Percentiles rank a stretch among this genome's conserved stretches.
Evolutionary conservation across 208 protist species (phyloP).

Genomic region (Acanthamoeba royreba): DNA sequence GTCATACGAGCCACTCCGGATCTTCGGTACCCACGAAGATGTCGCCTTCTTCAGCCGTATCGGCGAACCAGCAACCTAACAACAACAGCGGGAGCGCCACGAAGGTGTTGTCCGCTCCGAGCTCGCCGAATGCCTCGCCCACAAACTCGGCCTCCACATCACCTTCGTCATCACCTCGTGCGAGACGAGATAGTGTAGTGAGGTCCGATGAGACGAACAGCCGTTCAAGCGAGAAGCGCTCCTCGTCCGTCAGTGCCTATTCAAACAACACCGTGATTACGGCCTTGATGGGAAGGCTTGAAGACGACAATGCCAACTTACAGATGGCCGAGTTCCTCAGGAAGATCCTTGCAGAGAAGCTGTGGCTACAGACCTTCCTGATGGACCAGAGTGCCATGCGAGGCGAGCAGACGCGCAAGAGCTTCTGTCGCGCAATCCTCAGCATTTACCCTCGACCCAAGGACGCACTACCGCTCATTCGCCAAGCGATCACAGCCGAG

Average conservation of each 20-base stretch:
- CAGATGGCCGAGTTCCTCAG: not conserved
- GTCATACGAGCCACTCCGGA: not conserved
- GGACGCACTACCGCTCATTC: not conserved
- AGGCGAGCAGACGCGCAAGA: not conserved
- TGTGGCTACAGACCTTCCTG: not conserved
- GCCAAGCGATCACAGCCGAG: not conserved
- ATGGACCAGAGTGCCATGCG: not conserved
- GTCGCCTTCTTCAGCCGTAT: too few relatives aligned
- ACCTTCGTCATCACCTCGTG: not conserved
- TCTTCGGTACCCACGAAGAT: too few relatives aligned
- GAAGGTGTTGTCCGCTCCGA: too few relatives aligned
- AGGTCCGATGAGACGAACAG: too few relatives aligned
- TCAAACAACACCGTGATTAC: not conserved
- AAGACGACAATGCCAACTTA: not conserved
- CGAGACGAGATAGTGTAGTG: too few relatives aligned
- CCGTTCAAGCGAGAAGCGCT: too few relatives aligned
- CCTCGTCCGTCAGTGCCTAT: too few relatives aligned
- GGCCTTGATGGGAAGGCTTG: not conserved
- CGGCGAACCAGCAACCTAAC: too few relatives aligned
- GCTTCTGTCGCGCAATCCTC: not conserved
- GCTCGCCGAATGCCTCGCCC: not conserved
- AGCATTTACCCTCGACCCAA: not conserved
- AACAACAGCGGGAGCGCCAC: too few relatives aligned
- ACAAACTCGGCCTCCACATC: not conserved
- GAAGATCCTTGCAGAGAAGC: not conserved